Base-by-base conservation (phyloP, 139 green algal species). In the Chlamydomonas sp. region DNA sequence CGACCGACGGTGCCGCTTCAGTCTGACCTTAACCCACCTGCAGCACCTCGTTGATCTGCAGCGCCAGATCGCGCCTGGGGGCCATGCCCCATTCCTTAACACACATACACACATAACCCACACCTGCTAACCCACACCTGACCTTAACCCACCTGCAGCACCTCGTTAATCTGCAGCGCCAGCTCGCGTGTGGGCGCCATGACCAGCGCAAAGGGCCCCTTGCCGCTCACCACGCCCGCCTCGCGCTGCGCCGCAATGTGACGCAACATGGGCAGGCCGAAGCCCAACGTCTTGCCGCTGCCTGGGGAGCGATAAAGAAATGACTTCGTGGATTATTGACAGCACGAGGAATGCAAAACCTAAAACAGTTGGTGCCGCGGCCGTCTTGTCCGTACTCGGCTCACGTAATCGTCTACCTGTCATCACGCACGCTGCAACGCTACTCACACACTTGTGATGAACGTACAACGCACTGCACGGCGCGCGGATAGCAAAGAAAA, bases 141-240 rank as follows among this genome's bases (percentile, higher is more conserved):
- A 90, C 12, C 79, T 86, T 73, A 61, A 79, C 87, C 63, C 73
- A 87, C 83, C 71, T 89, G 61, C 92, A 86, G 77, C 84, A 88
- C 84, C 75, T 86, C 92, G 18, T 89, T 89, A 79, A 98, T 98
- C 92, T 99, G 97, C 77, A 95, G 81, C 63, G 95, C 96, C 80
- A 99, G 96, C 95, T 99, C 97, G 17, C 97, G 93, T 0, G 97
- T 99, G 20, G 97, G 97, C 49, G 97, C 95, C 85, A 99, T 93
- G 1, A 97, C 92, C 5, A 99, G 83, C 9, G 90, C 94, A 16
- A 91, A 86, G 0, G 96, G 96, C 6, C 93, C 93, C 76, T 93
- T 95, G 59, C 91, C 91, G 18, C 83, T 86, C 73, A 93, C 79
- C 77, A 93, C 80, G 5, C 91, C 77, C 60, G 79, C 85, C 17